Evolutionary conservation across 352 stramenopile species (phyloP).

Genomic region (Globisporangium camurandrum): DNA sequence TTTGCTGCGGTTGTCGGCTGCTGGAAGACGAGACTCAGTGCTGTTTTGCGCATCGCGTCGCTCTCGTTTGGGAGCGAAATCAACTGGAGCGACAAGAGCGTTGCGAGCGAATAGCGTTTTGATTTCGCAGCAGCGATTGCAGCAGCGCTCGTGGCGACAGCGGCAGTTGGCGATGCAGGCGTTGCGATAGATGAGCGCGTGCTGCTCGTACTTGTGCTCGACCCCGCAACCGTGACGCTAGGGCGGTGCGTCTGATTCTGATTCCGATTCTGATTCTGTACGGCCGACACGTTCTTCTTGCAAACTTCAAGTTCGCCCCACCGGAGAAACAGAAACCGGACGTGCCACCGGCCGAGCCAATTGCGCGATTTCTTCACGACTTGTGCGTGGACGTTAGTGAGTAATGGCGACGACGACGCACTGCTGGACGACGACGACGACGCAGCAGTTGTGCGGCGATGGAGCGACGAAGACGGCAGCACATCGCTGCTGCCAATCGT

Average conservation of each 20-base stretch:
- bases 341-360: constrained; percentile 56
- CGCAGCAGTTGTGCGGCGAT: neutral
- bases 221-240: neutral
- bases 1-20: constrained; percentile 15
- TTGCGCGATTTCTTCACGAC: constrained; percentile 62
- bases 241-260: too few relatives aligned
- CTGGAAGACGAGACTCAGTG: constrained; percentile 51
- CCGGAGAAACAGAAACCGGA: constrained; percentile 32
- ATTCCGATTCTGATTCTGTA: too few relatives aligned
- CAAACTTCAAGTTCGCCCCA: constrained; percentile 53
- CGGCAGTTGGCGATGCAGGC: neutral
- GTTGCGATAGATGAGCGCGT: neutral
- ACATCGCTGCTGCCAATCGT: constrained; percentile 8
- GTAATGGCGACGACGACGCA: constrained; percentile 19
- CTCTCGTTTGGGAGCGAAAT: constrained; percentile 40
- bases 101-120: constrained; percentile 32
- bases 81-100: constrained; percentile 41
- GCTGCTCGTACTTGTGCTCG: neutral
- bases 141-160: neutral
- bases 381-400: constrained; percentile 37
- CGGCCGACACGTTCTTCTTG: constrained; percentile 21
- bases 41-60: constrained; percentile 26
- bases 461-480: too few relatives aligned
- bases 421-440: too few relatives aligned
- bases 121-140: constrained; percentile 6